These are phyloP conservation scores for Talaromyces sp. DNA, from an alignment of 2,329 filamentous ascomycete genomes.

Conservation along the genomic window DNA sequence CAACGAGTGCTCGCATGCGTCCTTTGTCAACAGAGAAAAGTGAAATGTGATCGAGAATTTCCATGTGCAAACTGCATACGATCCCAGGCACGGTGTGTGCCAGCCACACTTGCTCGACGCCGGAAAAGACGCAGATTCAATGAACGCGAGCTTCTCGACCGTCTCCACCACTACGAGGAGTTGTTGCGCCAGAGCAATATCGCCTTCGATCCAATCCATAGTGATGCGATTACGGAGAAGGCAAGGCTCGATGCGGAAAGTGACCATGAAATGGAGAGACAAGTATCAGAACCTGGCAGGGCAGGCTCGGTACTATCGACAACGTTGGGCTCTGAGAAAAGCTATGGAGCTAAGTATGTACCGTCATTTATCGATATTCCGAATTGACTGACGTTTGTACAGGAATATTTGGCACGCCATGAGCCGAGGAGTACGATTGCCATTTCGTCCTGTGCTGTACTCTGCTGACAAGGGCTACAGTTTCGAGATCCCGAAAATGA, in stretches of 20 bases:
- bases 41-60: constrained; percentile 69
- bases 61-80: constrained; percentile 69
- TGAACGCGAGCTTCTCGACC: constrained; percentile 67
- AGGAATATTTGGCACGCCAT: constrained; percentile 16
- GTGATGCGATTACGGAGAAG: constrained; percentile 22
- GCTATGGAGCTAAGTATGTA: constrained; percentile 9
- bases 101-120: constrained; percentile 48
- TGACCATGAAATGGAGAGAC: neutral
- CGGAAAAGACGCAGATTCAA: constrained; percentile 59
- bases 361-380: neutral
- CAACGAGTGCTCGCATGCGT: constrained; percentile 52
- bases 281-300: neutral
- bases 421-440: constrained; percentile 12
- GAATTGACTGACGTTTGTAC: neutral
- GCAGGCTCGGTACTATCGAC: constrained; percentile 9
- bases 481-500: constrained; percentile 24
- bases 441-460: neutral
- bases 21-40: constrained; percentile 71
- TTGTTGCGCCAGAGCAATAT: constrained; percentile 65
- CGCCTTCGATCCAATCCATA: constrained; percentile 64
- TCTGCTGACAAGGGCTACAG: constrained; percentile 7
- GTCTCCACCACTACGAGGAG: constrained; percentile 65
- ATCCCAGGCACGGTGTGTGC: constrained; percentile 58
- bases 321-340: neutral
- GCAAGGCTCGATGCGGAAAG: constrained; percentile 18